phyloP scores from a whole-genome alignment of 768 basidiomycete species.

The Tephrocybe sp. region DNA sequence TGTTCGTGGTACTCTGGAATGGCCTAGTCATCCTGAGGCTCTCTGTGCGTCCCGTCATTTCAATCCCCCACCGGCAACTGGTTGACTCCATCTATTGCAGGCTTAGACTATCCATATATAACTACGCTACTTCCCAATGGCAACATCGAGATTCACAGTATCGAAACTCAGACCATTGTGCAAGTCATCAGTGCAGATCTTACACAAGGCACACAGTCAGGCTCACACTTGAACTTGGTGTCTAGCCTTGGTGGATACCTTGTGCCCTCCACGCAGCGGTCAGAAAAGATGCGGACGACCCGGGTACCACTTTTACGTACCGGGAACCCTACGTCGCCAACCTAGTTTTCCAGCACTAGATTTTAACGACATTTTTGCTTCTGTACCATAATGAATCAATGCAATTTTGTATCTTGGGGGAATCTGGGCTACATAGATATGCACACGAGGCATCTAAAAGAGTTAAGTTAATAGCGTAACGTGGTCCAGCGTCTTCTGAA shows the following conservation, averaged over 20 bases:
- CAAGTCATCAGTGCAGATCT: constrained; percentile 62
- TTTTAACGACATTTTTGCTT: too few relatives aligned
- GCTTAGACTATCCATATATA: constrained; percentile 79
- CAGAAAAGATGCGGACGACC: constrained; percentile 43
- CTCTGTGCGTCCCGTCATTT: constrained; percentile 54
- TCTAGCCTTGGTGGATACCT: constrained; percentile 43
- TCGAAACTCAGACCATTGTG: constrained; percentile 68
- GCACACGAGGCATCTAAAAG: too few relatives aligned
- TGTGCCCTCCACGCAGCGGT: constrained; percentile 46
- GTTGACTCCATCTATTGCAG: constrained; percentile 31
- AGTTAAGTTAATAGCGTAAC: too few relatives aligned
- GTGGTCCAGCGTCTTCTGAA: too few relatives aligned
- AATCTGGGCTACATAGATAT: background rate
- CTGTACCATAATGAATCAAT: background rate
- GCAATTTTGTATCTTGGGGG: background rate
- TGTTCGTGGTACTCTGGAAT: constrained; percentile 84
- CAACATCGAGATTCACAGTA: constrained; percentile 77
- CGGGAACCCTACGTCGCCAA: background rate
- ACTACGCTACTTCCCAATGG: constrained; percentile 76
- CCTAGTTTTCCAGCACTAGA: background rate
- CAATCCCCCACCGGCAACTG: background rate
- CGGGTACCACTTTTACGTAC: constrained; percentile 28
- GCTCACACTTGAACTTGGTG: constrained; percentile 31
- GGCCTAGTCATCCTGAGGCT: constrained; percentile 74
- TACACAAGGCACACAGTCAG: constrained; percentile 17